Evolutionary conservation across 176 grass and related monocot species (phyloP), one percentile per base, ranked within the genome.

Genomic region (Saccharum officinarum): DNA sequence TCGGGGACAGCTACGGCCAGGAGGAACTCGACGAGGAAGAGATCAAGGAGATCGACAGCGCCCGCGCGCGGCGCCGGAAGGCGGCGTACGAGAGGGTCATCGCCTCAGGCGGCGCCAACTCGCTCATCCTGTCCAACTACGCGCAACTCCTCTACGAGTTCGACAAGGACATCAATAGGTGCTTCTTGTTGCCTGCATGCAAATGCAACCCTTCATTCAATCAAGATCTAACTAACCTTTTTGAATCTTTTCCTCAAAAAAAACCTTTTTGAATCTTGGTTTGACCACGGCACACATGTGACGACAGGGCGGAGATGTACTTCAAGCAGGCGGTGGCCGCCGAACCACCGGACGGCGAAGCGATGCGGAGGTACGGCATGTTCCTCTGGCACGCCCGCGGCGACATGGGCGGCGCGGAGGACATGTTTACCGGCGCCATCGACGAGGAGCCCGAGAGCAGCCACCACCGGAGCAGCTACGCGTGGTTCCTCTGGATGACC

Each of bases 71-170:
- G 60, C 79, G 80, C 33, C 69, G 87, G 38, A 76, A 88, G 76
- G 82, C 86, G 28, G 69, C 82, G 38, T 98, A 98, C 82, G 93
- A 98, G 92, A 83, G 81, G 63, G 61, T 85, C 71, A 93, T 98
- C 74, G 68, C 81, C 28, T 71, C 50, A 37, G 85, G 83, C 69
- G 82, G 79, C 23, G 83, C 87, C 7, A 88, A 52, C 85, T 98
- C 95, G 2, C 85, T 98, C 71, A 88, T 98, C 87, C 93, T 98
- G 4, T 93, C 91, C 38, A 98, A 98, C 78, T 98, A 95, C 72
- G 93, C 93, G 14, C 93, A 98, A 72, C 93, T 98, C 77, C 91
- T 95, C 4, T 98, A 98, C 83, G 89, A 98, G 77, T 87, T 92
- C 34, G 89, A 83, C 76, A 60, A 88, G 34, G 93, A 98, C 49